Evolutionary conservation across 202 grass and related monocot species (phyloP), one percentile per base, ranked within the genome.

Genomic region (Dendrocalamus latiflorus): DNA sequence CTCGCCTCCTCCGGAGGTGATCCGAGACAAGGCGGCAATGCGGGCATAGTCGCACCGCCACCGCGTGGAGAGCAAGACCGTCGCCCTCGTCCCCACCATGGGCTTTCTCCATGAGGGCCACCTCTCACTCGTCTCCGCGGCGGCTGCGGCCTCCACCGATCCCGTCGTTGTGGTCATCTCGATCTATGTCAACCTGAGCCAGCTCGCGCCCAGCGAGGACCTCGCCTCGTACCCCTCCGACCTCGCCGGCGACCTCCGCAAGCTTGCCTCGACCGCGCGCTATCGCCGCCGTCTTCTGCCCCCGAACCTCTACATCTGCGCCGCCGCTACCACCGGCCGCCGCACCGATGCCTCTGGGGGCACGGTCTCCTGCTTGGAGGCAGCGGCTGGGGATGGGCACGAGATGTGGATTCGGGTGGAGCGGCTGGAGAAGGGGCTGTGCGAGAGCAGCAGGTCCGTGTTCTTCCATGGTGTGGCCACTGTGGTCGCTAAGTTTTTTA

Each of bases 371-470:
- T 93, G 92, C 76, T 16, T 94, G 38, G 92, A 98, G 74, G 67
- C 28, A 16, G 88, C 25, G 24, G 87, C 28, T 16, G 89, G 84
- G 57, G 61, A 83, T 38, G 89, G 44, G 0, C 90, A 98, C 39
- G 95, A 98, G 76, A 91, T 90, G 1, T 94, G 95, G 95, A 72
- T 94, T 62, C 88, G n/a, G n/a, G n/a, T n/a, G n/a, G n/a, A n/a
- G n/a, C n/a, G n/a, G n/a, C n/a, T n/a, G n/a, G n/a, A n/a, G n/a
- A n/a, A n/a, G n/a, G n/a, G n/a, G n/a, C n/a, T n/a, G n/a, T n/a
- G n/a, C n/a, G n/a, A n/a, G n/a, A n/a, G n/a, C n/a, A n/a, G n/a
- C n/a, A n/a, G n/a, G n/a, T n/a, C n/a, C n/a, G n/a, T n/a, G n/a
- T n/a, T n/a, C n/a, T n/a, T n/a, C n/a, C n/a, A n/a, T n/a, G n/a